These are phyloP conservation scores for Fusarium sulawesiense DNA, from an alignment of 2,329 filamentous ascomycete species.

Conservation along the genomic window DNA sequence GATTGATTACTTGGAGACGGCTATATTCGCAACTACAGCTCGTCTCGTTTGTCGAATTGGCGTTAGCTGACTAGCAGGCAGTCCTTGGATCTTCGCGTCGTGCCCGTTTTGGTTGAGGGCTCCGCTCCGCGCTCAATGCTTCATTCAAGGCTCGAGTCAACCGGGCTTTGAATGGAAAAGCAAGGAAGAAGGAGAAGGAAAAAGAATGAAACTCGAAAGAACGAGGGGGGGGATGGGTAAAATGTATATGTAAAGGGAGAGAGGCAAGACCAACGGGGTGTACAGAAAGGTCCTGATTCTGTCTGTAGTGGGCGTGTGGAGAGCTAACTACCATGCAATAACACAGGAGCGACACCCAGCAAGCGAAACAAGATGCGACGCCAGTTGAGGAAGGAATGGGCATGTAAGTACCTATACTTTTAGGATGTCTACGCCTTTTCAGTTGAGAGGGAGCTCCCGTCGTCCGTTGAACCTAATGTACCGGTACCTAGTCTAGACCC, in stretches of 20 bases:
- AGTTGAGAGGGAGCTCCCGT: not conserved
- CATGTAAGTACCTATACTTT: conserved; percentile 25
- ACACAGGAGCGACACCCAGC: not conserved
- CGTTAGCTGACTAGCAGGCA: conserved; percentile 22
- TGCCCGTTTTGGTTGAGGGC: conserved; percentile 30
- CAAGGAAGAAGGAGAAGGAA: conserved; percentile 31
- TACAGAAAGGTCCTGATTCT: not conserved
- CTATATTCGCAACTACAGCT: conserved; percentile 11
- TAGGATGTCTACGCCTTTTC: conserved; percentile 15
- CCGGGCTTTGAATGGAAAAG: conserved; percentile 37
- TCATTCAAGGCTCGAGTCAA: conserved; percentile 42
- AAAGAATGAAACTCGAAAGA: conserved; percentile 24
- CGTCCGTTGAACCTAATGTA: conserved; percentile 19
- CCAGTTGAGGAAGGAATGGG: conserved; percentile 36
- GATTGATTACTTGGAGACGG: conserved; percentile 9
- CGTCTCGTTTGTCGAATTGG: conserved; percentile 15
- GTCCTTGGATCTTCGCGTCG: conserved; percentile 21
- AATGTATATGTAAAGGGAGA: conserved; percentile 34
- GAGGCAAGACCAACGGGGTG: conserved; percentile 23
- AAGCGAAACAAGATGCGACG: conserved; percentile 45
- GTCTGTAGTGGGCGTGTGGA: conserved; percentile 24
- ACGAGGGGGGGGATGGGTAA: conserved; percentile 24
- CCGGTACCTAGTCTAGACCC: not conserved
- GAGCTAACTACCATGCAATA: not conserved
- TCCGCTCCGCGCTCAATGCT: conserved; percentile 38